These are phyloP conservation scores for Cladophialophora carrionii DNA, from an alignment of 2,329 filamentous ascomycete genomes.

Conservation along the genomic window DNA sequence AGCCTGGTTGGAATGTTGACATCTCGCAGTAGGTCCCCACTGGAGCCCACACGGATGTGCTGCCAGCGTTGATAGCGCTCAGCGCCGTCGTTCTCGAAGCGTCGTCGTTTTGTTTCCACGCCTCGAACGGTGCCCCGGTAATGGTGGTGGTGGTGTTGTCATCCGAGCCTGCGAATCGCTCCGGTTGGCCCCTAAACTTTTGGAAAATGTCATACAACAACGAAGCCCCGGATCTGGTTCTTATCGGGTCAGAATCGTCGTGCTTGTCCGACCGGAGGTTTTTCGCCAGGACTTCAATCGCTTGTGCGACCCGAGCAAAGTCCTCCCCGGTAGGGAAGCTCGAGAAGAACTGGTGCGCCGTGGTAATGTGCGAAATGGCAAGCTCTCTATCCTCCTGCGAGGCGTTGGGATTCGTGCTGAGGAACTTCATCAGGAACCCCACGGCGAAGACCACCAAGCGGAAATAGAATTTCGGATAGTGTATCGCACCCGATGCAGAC, in stretches of 20 bases:
- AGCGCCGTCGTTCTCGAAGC: neutral
- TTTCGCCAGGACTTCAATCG: slow-evolving; percentile 14
- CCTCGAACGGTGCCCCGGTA: neutral
- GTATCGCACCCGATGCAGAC: neutral
- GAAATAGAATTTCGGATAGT: slow-evolving; percentile 21
- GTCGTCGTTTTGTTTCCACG: neutral
- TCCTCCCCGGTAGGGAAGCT: slow-evolving; percentile 5
- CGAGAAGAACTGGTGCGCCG: slow-evolving; percentile 19
- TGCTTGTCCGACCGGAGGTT: slow-evolving; percentile 4
- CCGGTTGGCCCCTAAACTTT: neutral
- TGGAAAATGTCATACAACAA: slow-evolving; percentile 15
- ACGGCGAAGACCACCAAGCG: slow-evolving; percentile 19
- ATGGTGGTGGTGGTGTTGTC: neutral
- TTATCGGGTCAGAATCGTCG: slow-evolving; percentile 1
- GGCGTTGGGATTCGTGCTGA: neutral
- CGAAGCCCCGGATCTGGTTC: slow-evolving; percentile 15
- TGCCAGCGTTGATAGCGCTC: neutral
- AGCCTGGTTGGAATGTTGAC: neutral
- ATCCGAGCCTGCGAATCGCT: neutral
- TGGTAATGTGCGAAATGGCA: slow-evolving; percentile 19
- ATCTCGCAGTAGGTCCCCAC: neutral
- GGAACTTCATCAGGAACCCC: slow-evolving; percentile 20
- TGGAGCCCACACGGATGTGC: neutral
- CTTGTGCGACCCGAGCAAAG: slow-evolving; percentile 7
- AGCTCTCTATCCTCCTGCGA: slow-evolving; percentile 17